Percentiles rank a stretch among this genome's conserved stretches.
Evolutionary conservation across 2,329 filamentous ascomycete genomes (phyloP).

Genomic region (Acrocalymma vagum): DNA sequence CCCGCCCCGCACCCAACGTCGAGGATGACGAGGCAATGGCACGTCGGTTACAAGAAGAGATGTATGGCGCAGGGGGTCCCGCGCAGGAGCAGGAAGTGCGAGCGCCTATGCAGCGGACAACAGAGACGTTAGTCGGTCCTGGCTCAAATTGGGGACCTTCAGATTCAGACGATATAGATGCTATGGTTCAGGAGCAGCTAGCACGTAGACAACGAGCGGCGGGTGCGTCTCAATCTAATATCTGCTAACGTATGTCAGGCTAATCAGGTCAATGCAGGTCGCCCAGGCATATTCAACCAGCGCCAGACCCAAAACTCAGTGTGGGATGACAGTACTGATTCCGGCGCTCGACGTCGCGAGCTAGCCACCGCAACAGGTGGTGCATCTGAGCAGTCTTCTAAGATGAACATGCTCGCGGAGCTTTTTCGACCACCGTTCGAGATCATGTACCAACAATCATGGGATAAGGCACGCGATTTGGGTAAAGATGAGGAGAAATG

Average conservation of each 20-base stretch:
- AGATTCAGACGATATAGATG: slow-evolving; percentile 62
- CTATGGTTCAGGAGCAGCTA: slow-evolving; percentile 72
- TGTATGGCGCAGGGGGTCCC: slow-evolving; percentile 69
- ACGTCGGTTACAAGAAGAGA: slow-evolving; percentile 87
- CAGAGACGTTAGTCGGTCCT: slow-evolving; percentile 88
- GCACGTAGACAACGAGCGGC: slow-evolving; percentile 55
- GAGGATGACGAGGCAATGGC: slow-evolving; percentile 97
- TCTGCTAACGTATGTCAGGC: slow-evolving; percentile 27
- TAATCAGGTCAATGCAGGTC: slow-evolving; percentile 38
- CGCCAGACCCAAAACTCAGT: slow-evolving; percentile 63
- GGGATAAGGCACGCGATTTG: slow-evolving; percentile 83
- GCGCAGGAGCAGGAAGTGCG: slow-evolving; percentile 70
- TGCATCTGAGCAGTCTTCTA: slow-evolving; percentile 70
- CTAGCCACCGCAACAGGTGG: slow-evolving; percentile 71
- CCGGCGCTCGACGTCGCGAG: slow-evolving; percentile 58
- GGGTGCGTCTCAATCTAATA: slow-evolving; percentile 31
- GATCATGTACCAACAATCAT: slow-evolving; percentile 80
- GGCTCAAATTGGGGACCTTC: slow-evolving; percentile 61
- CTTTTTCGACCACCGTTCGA: slow-evolving; percentile 94
- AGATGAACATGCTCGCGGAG: slow-evolving; percentile 83
- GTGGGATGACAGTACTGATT: slow-evolving; percentile 63
- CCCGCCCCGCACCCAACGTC: slow-evolving; percentile 50
- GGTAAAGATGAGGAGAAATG: slow-evolving; percentile 92
- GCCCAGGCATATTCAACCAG: slow-evolving; percentile 76
- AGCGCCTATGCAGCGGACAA: slow-evolving; percentile 89